Evolutionary conservation across 805 yeast genomes (phyloP).

Genomic region (Ogataea ganodermae): DNA sequence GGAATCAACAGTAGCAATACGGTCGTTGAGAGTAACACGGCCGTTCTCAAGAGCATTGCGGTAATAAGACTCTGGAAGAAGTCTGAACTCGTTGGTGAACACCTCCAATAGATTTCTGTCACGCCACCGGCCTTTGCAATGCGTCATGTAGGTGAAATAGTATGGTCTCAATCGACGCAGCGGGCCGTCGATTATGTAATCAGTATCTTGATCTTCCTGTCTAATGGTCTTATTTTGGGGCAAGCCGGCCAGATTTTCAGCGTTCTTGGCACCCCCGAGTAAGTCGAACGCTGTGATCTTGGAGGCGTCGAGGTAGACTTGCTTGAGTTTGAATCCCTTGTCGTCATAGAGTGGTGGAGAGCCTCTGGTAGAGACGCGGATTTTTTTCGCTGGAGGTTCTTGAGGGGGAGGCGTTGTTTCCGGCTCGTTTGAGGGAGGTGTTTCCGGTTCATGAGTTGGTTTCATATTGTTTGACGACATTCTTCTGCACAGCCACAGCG

Average conservation of each 20-base stretch:
- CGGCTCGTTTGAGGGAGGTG: neutral
- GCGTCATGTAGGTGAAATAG: constrained; percentile 85
- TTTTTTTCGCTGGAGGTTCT: constrained; percentile 16
- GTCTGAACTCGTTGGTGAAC: constrained; percentile 82
- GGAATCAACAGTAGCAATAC: constrained; percentile 63
- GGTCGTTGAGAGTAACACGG: constrained; percentile 69
- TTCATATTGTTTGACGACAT: neutral
- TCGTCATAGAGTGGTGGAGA: constrained; percentile 39
- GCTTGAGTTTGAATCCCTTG: constrained; percentile 49
- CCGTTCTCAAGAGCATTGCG: constrained; percentile 57
- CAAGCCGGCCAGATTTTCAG: constrained; percentile 14
- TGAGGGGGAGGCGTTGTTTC: neutral
- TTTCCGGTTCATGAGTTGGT: neutral
- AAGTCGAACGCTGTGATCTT: constrained; percentile 43
- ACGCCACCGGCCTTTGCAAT: constrained; percentile 90
- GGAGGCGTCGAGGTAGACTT: constrained; percentile 46
- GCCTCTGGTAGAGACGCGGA: constrained; percentile 17
- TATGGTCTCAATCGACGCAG: constrained; percentile 81
- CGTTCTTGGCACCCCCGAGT: constrained; percentile 37
- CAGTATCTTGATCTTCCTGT: constrained; percentile 62
- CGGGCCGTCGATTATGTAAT: constrained; percentile 57
- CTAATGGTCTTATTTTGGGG: constrained; percentile 37
- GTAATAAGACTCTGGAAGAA: constrained; percentile 70
- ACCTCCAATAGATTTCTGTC: constrained; percentile 79
- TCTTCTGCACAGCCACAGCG: neutral